These are phyloP conservation scores for Halophytophthora batemanensis DNA, from an alignment of 352 stramenopile species.

Conservation along the genomic window DNA sequence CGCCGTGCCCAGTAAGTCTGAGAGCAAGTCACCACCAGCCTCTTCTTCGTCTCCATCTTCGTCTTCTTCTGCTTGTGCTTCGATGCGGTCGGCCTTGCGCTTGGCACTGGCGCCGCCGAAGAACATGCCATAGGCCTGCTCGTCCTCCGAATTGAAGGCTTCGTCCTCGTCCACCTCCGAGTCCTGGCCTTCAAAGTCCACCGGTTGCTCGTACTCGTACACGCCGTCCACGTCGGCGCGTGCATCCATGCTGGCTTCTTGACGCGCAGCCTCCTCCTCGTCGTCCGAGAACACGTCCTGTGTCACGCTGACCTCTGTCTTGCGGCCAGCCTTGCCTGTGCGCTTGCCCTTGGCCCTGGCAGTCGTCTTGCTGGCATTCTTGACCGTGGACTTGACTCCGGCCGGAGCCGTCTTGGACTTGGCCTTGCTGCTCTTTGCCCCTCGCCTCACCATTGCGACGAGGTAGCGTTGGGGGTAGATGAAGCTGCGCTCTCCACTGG, in stretches of 20 bases:
- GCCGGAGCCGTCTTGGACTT: too few relatives aligned
- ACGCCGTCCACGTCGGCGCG: constrained; percentile 78
- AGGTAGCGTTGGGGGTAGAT: too few relatives aligned
- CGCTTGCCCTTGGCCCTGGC: background rate
- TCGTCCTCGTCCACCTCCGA: constrained; percentile 93
- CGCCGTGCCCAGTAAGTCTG: constrained; percentile 61
- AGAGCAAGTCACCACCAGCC: constrained; percentile 67
- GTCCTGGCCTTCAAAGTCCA: constrained; percentile 82
- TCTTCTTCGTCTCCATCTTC: constrained; percentile 47
- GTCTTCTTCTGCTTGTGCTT: constrained; percentile 44
- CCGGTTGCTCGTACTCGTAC: constrained; percentile 80
- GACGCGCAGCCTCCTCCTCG: constrained; percentile 48
- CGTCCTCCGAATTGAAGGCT: constrained; percentile 94
- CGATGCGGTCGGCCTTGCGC: constrained; percentile 20
- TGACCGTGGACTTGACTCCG: too few relatives aligned
- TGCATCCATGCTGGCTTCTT: constrained; percentile 59
- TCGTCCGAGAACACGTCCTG: constrained; percentile 83
- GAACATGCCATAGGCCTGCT: constrained; percentile 85
- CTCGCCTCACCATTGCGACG: background rate
- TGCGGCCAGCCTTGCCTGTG: background rate
- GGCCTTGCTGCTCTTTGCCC: background rate
- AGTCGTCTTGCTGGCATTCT: background rate
- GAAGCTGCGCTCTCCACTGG: too few relatives aligned
- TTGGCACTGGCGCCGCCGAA: constrained; percentile 37
- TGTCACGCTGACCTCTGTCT: constrained; percentile 20